Base-by-base conservation (phyloP, 345 rosid species). In the Raphanus sativus region DNA sequence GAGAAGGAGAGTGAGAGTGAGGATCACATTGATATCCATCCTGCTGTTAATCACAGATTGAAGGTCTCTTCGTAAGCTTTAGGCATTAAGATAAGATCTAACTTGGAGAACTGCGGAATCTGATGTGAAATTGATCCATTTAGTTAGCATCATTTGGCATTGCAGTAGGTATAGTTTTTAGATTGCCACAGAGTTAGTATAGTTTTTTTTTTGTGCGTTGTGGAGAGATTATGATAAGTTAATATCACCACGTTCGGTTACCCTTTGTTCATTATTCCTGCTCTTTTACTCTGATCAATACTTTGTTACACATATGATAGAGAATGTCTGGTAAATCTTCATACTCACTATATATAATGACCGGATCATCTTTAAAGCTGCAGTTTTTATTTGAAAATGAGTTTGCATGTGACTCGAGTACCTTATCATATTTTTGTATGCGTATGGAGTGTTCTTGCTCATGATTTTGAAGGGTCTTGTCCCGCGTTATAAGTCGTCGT, bases 11-110 rank as follows among this genome's bases (percentile, higher is more conserved):
- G 86, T 70, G 90, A 84, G 36, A 77, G 83, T 67, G 98, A 93
- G 4, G 26, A 71, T 73, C 96, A 87, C 36, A 93, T 96, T 5
- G 99, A 91, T 83, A 96, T 96, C 5, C 99, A 96, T 80, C 98
- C 99, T 4, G 99, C 97, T 2, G 97, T 96, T 17, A 91, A 96
- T 85, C 99, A 93, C 36, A 83, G 99, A 77, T 83, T 96, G 79
- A 93, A 91, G 98, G 99, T 67, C 21, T 67, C 2, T 28, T 62
- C 48, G 0, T n/a, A 17, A 64, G 59, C 62, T 73, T 59, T 38
- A 0, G 16, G 12, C 1, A 1, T 65, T 65, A 4, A 25, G 52
- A n/a, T 56, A n/a, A 24, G 76, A 77, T 71, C 67, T 69, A 2
- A 66, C 6, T 73, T 63, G 28, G 15, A 15, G 59, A 17, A 61